phyloP scores from a whole-genome alignment of 2,329 filamentous ascomycete species.

The Penicillium sp. region DNA sequence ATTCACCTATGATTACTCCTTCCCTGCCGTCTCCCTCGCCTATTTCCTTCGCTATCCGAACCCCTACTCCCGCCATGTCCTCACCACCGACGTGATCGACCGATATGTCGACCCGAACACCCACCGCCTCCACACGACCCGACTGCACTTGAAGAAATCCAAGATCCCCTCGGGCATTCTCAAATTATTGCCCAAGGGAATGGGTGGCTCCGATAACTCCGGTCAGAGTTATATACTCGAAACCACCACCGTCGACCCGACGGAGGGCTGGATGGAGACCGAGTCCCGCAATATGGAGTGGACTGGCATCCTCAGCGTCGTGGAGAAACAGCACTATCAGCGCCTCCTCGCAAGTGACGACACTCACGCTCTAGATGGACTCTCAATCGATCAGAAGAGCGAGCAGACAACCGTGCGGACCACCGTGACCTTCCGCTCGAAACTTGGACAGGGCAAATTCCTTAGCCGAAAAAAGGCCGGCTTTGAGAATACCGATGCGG shows the following conservation, averaged over 20 bases:
- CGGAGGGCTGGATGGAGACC: conserved; percentile 69
- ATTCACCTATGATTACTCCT: conserved; percentile 68
- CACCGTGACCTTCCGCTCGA: conserved; percentile 65
- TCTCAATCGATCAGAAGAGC: conserved; percentile 42
- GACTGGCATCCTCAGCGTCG: conserved; percentile 67
- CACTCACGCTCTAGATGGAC: conserved; percentile 28
- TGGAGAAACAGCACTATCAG: conserved; percentile 63
- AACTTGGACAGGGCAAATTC: conserved; percentile 62
- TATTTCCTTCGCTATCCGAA: conserved; percentile 73
- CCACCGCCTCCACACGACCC: conserved; percentile 63
- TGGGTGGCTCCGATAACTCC: conserved; percentile 61
- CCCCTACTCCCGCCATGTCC: conserved; percentile 67
- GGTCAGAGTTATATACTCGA: conserved; percentile 68
- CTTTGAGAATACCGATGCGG: conserved; percentile 45
- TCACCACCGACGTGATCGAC: conserved; percentile 69
- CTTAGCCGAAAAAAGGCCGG: conserved; percentile 47
- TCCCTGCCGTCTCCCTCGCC: conserved; percentile 68
- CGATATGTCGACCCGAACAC: conserved; percentile 64
- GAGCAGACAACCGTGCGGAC: conserved; percentile 63
- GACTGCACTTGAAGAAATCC: conserved; percentile 66
- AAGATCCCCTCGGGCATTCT: conserved; percentile 65
- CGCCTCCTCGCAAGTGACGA: conserved; percentile 44
- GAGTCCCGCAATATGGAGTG: conserved; percentile 68
- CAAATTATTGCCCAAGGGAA: conserved; percentile 63
- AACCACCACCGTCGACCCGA: conserved; percentile 64